Evolutionary conservation across 352 stramenopile genomes (phyloP).

Genomic region (Phytophthora europaea): DNA sequence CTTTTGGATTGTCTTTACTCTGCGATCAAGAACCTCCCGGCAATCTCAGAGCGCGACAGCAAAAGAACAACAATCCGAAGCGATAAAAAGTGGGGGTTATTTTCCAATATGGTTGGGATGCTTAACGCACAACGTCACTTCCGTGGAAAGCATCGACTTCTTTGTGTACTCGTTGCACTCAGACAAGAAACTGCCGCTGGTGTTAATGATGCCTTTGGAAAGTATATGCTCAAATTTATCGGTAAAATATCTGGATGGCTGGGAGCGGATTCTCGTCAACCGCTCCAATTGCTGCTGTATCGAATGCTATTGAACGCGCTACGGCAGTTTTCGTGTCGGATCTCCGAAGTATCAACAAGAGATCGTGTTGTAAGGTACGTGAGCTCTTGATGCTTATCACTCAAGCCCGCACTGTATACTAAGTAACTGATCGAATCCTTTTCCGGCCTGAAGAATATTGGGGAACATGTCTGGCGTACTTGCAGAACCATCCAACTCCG

Average conservation of each 20-base stretch:
- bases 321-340: not conserved
- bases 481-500: not conserved
- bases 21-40: not conserved
- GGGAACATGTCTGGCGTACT: not conserved
- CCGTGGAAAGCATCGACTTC: not conserved
- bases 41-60: not conserved
- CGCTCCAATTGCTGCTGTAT: not conserved
- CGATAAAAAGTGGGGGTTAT: not conserved
- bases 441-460: not conserved
- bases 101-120: not conserved
- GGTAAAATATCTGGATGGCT: slow-evolving; percentile 2
- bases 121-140: not conserved
- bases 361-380: slow-evolving; percentile 5
- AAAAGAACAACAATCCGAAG: not conserved
- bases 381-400: too few species aligned
- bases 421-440: not conserved
- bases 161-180: slow-evolving; percentile 6
- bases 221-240: not conserved
- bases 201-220: not conserved
- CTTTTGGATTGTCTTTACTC: not conserved
- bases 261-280: slow-evolving; percentile 4
- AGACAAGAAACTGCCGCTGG: slow-evolving; percentile 3
- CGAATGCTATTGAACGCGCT: slow-evolving; percentile 15
- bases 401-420: too few species aligned
- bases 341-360: not conserved